Conservation (phyloP, 2,329 filamentous ascomycete genomes). For the Cercospora canescens region DNA sequence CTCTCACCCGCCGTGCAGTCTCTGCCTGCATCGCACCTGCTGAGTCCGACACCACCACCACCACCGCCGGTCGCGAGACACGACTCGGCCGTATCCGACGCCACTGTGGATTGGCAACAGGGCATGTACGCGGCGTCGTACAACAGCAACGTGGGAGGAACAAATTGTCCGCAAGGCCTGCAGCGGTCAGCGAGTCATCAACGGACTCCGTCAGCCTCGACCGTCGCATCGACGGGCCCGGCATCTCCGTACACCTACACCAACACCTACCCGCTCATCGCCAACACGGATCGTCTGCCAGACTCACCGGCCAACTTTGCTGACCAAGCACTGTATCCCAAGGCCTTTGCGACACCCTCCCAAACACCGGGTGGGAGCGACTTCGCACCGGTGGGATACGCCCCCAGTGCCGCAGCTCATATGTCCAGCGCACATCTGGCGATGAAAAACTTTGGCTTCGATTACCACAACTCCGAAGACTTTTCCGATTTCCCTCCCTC, state of each 20-base stretch:
- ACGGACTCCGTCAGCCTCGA: slow-evolving; percentile 39
- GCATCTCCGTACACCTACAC: slow-evolving; percentile 45
- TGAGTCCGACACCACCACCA: not conserved
- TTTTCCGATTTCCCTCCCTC: slow-evolving; percentile 55
- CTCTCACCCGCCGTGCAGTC: not conserved
- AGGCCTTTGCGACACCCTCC: slow-evolving; percentile 57
- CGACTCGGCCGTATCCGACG: slow-evolving; percentile 17
- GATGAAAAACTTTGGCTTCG: slow-evolving; percentile 61
- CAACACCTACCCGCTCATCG: slow-evolving; percentile 43
- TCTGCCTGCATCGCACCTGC: slow-evolving; percentile 1
- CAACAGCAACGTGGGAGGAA: slow-evolving; percentile 30
- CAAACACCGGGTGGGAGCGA: slow-evolving; percentile 55
- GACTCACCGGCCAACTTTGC: slow-evolving; percentile 40
- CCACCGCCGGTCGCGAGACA: slow-evolving; percentile 6
- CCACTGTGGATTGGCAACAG: slow-evolving; percentile 24
- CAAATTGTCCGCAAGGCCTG: slow-evolving; percentile 17
- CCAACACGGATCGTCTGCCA: slow-evolving; percentile 46
- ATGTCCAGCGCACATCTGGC: slow-evolving; percentile 56
- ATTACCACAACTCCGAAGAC: slow-evolving; percentile 52
- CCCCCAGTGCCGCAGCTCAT: slow-evolving; percentile 33
- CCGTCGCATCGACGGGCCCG: slow-evolving; percentile 46
- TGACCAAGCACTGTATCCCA: slow-evolving; percentile 47
- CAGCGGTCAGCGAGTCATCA: slow-evolving; percentile 33
- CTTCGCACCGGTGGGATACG: slow-evolving; percentile 40
- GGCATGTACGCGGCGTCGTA: slow-evolving; percentile 24